Conservation (phyloP, 306 rosid species). For the Acacia acuminata region DNA sequence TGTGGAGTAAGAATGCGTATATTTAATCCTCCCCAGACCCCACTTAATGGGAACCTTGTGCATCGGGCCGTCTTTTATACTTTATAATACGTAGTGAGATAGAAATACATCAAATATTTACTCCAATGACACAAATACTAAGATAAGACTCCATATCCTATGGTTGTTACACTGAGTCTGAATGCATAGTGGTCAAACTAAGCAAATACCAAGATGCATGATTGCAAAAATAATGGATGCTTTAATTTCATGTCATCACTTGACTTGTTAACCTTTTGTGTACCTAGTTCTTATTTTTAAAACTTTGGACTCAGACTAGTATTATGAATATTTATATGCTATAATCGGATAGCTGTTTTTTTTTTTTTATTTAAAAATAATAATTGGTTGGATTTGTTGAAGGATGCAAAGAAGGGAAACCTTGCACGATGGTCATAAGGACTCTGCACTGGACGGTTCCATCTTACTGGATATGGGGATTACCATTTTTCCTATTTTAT, state of each 20-base stretch:
- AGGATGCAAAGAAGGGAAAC: conserved; percentile 46
- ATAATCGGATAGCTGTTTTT: not conserved
- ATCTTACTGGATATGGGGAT: conserved; percentile 64
- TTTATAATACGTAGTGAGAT: not conserved
- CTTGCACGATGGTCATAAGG: conserved; percentile 73
- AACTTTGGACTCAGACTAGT: not conserved
- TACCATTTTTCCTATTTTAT: conserved; percentile 64
- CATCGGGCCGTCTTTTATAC: not conserved
- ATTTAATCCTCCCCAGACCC: rapidly evolving
- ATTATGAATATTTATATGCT: not conserved
- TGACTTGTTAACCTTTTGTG: not conserved
- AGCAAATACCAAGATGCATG: not conserved
- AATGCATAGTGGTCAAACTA: not conserved
- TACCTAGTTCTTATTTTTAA: not conserved
- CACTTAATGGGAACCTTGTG: rapidly evolving
- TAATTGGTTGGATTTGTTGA: not conserved
- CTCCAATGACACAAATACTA: not conserved
- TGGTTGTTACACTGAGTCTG: not conserved
- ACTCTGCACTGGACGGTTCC: conserved; percentile 65
- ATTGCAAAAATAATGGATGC: not conserved
- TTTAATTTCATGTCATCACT: not conserved
- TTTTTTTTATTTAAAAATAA: too few species aligned
- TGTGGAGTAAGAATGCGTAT: too few species aligned
- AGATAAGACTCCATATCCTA: not conserved
- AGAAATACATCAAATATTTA: not conserved